Conservation (phyloP, 208 protist genomes). For the Trypanosomatidae sp. region DNA sequence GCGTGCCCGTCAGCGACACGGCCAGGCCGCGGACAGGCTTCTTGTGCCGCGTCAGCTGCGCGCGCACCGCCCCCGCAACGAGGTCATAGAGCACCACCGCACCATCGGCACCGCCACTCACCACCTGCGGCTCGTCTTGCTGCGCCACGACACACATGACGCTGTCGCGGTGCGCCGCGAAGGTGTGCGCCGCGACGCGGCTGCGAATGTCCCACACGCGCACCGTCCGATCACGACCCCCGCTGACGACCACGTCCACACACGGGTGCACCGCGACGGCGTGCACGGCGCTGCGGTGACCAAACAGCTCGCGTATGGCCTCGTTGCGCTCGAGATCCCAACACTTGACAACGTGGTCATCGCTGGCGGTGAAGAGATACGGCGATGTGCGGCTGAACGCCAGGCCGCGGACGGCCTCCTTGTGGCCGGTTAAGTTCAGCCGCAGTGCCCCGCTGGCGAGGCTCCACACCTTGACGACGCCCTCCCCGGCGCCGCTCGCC, state of each 20-base stretch:
- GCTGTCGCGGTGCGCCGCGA: conserved; percentile 92
- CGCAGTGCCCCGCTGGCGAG: conserved; percentile 93
- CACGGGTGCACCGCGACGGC: conserved; percentile 91
- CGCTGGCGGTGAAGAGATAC: conserved; percentile 98
- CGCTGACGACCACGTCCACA: conserved; percentile 97
- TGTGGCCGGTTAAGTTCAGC: conserved; percentile 98
- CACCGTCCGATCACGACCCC: conserved; percentile 91
- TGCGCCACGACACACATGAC: conserved; percentile 87
- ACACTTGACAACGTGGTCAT: conserved; percentile 98
- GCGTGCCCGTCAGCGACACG: conserved; percentile 80
- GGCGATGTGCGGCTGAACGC: conserved; percentile 88
- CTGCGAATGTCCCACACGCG: conserved; percentile 90
- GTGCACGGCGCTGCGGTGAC: conserved; percentile 94
- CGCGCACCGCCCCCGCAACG: conserved; percentile 30
- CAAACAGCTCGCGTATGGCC: conserved; percentile 95
- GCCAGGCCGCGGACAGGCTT: conserved; percentile 93
- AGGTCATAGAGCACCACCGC: conserved; percentile 93
- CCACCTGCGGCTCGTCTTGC: conserved; percentile 84
- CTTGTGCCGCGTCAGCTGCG: conserved; percentile 97
- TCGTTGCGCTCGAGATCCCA: conserved; percentile 98
- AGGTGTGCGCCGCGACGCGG: conserved; percentile 51
- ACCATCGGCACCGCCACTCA: conserved; percentile 89
- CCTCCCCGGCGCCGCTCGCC: conserved; percentile 95
- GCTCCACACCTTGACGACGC: conserved; percentile 99
- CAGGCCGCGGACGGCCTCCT: conserved; percentile 81